A percentile compares a stretch with the other conserved stretches of the same genome.
Conservation (phyloP, 2,329 filamentous ascomycete species). For the Ceratocystis diversiconidia region DNA sequence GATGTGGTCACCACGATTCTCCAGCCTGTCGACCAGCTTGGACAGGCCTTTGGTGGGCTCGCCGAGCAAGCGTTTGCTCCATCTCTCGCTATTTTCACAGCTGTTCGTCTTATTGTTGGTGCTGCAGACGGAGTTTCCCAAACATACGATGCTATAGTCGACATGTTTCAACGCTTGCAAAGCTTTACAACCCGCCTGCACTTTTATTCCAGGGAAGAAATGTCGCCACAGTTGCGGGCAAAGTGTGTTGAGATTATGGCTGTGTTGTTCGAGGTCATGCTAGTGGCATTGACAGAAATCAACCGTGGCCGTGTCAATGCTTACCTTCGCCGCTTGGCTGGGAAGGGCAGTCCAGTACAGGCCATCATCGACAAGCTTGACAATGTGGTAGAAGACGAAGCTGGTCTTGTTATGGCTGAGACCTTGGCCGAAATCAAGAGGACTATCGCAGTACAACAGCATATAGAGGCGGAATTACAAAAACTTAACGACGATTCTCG, state of each 20-base stretch:
- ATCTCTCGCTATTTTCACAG: constrained; percentile 30
- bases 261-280: constrained; percentile 32
- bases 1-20: constrained; percentile 21
- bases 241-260: constrained; percentile 32
- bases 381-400: constrained; percentile 30
- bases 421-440: constrained; percentile 29
- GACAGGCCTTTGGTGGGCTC: constrained; percentile 27
- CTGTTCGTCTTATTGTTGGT: constrained; percentile 30
- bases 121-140: constrained; percentile 33
- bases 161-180: constrained; percentile 31
- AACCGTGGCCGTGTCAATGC: constrained; percentile 30
- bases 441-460: constrained; percentile 25
- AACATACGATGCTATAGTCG: constrained; percentile 32
- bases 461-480: constrained; percentile 27
- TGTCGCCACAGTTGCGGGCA: constrained; percentile 27
- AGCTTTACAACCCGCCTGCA: constrained; percentile 31
- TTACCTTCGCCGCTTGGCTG: constrained; percentile 29
- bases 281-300: constrained; percentile 31
- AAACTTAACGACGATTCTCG: constrained; percentile 26
- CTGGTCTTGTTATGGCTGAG: constrained; percentile 31
- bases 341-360: constrained; percentile 29
- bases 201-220: constrained; percentile 28
- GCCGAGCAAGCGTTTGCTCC: constrained; percentile 30
- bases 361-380: constrained; percentile 29
- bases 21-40: constrained; percentile 29